These are phyloP conservation scores for Pterocarpus macrocarpus DNA, from an alignment of 306 rosid species.

Conservation along the genomic window DNA sequence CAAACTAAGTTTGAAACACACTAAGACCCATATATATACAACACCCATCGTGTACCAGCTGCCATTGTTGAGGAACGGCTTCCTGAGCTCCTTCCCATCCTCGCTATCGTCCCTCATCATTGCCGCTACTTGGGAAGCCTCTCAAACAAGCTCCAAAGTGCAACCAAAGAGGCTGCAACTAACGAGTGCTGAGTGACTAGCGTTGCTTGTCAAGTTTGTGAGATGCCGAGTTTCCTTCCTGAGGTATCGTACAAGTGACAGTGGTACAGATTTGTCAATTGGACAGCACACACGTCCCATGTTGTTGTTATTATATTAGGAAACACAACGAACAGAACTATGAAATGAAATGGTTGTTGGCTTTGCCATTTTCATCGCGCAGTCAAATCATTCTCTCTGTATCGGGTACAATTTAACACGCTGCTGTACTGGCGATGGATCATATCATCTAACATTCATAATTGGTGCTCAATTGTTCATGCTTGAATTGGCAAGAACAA, in stretches of 20 bases:
- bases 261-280: neutral
- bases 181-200: too few species aligned
- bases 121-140: neutral
- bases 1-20: too few species aligned
- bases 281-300: neutral
- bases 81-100: slow-evolving; percentile 67
- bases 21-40: too few species aligned
- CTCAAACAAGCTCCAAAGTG: neutral
- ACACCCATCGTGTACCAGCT: slow-evolving; percentile 80
- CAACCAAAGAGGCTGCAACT: neutral
- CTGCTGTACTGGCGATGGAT: too few species aligned
- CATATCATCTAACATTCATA: neutral
- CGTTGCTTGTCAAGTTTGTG: too few species aligned
- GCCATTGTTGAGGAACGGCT: slow-evolving; percentile 88
- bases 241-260: neutral
- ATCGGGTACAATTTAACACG: too few species aligned
- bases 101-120: slow-evolving; percentile 74
- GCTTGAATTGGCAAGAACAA: too few species aligned
- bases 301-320: neutral
- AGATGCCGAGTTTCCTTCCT: too few species aligned
- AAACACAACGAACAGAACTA: neutral
- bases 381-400: too few species aligned
- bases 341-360: neutral
- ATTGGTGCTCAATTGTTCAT: neutral
- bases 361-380: neutral